Evolutionary conservation across 2,329 filamentous ascomycete species (phyloP).

Genomic region (Ophiostoma australiae): DNA sequence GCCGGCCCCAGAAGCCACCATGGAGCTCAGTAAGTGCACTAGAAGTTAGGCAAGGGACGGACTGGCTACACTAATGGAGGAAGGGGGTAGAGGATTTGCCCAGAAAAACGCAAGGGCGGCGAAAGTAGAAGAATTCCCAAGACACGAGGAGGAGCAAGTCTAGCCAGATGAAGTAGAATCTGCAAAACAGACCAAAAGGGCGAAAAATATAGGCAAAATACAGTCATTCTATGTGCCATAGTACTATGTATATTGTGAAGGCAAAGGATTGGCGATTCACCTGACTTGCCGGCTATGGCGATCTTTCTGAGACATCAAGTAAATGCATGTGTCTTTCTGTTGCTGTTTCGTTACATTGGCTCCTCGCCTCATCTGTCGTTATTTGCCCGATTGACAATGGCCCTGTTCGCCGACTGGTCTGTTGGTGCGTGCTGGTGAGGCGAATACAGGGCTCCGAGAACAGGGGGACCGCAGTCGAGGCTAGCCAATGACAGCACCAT

Average conservation of each 20-base stretch:
- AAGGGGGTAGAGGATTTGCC: not conserved
- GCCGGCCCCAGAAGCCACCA: conserved; percentile 1
- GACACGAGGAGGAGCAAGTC: not conserved
- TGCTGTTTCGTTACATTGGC: too few relatives aligned
- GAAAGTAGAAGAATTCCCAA: not conserved
- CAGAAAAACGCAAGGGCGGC: not conserved
- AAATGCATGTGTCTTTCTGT: too few relatives aligned
- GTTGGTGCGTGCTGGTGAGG: not conserved
- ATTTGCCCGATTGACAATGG: not conserved
- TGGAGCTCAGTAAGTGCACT: not conserved
- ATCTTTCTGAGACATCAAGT: not conserved
- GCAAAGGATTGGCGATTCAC: not conserved
- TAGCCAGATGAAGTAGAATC: not conserved
- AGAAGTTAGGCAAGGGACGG: not conserved
- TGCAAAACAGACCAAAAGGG: not conserved
- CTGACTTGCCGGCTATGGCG: not conserved
- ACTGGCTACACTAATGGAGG: not conserved
- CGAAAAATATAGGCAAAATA: not conserved
- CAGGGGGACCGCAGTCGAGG: not conserved
- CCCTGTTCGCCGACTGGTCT: not conserved
- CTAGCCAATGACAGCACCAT: not conserved
- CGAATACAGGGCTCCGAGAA: not conserved
- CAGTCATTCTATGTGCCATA: too few relatives aligned
- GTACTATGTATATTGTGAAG: too few relatives aligned
- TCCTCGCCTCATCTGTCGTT: too few relatives aligned